Evolutionary conservation across 2,329 filamentous ascomycete genomes (phyloP).

Genomic region (Exserohilum turcica): DNA sequence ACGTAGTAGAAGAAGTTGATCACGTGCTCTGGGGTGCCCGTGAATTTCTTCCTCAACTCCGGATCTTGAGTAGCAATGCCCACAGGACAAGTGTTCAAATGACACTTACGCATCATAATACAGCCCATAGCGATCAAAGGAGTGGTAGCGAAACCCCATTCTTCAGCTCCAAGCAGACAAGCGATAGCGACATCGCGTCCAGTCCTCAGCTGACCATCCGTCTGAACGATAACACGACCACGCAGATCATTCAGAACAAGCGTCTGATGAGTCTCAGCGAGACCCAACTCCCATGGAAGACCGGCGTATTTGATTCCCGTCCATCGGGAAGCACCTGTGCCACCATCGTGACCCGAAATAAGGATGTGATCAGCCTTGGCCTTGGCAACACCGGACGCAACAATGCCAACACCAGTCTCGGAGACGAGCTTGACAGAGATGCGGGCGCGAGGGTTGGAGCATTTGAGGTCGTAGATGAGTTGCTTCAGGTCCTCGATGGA

Average conservation of each 20-base stretch:
- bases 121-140: slow-evolving; percentile 96
- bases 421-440: slow-evolving; percentile 98
- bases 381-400: slow-evolving; percentile 96
- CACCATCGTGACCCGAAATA: slow-evolving; percentile 95
- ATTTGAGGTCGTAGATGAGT: slow-evolving; percentile 96
- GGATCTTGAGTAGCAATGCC: slow-evolving; percentile 96
- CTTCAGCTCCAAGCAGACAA: slow-evolving; percentile 93
- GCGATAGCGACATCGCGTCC: slow-evolving; percentile 93
- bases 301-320: slow-evolving; percentile 98
- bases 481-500: slow-evolving; percentile 98
- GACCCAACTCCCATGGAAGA: slow-evolving; percentile 94
- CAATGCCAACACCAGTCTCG: slow-evolving; percentile 95
- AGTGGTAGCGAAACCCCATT: slow-evolving; percentile 95
- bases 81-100: slow-evolving; percentile 78
- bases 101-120: slow-evolving; percentile 81
- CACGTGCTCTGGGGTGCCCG: slow-evolving; percentile 90
- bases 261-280: slow-evolving; percentile 96
- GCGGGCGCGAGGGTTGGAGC: slow-evolving; percentile 87
- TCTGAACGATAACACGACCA: slow-evolving; percentile 94
- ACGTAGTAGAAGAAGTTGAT: slow-evolving; percentile 99
- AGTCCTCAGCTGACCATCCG: slow-evolving; percentile 90
- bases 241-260: slow-evolving; percentile 93
- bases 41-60: slow-evolving; percentile 91
- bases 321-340: slow-evolving; percentile 95
- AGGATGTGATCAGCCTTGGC: slow-evolving; percentile 96